Conservation (phyloP, 129 eudicot genomes). For the Escallonia herrerae region DNA sequence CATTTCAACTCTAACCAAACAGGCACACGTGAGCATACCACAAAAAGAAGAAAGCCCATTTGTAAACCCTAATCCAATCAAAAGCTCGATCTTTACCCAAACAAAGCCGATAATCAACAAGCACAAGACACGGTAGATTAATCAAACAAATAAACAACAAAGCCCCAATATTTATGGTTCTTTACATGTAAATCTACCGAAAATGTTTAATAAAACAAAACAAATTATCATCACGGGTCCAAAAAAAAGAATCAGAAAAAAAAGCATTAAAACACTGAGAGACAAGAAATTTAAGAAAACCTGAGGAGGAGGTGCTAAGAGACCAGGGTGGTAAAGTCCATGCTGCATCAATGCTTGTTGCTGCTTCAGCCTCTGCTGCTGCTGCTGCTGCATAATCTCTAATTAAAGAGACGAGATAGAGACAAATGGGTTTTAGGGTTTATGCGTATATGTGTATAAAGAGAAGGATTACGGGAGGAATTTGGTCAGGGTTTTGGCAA, state of each 20-base stretch:
- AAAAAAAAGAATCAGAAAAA: background rate
- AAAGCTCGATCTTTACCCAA: background rate
- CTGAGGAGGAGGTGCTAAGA: slow-evolving; percentile 48
- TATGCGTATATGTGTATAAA: background rate
- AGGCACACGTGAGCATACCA: background rate
- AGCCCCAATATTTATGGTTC: too few species aligned
- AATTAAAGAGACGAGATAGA: background rate
- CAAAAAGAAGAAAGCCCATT: background rate
- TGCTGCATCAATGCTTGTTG: slow-evolving; percentile 67
- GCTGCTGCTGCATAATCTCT: slow-evolving; percentile 38
- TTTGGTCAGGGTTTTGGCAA: slow-evolving; percentile 20
- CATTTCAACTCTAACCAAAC: background rate
- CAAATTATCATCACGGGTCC: background rate
- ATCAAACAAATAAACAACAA: background rate
- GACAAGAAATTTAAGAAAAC: slow-evolving; percentile 4
- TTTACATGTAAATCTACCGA: too few species aligned
- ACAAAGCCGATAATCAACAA: background rate
- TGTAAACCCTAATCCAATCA: background rate
- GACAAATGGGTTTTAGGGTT: background rate
- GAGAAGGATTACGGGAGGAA: background rate
- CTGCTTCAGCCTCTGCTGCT: slow-evolving; percentile 39
- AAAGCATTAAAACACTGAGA: background rate
- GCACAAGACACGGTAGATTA: background rate
- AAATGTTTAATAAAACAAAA: background rate
- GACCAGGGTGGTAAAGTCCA: slow-evolving; percentile 36